Evolutionary conservation across 2,329 filamentous ascomycete genomes (phyloP).

Genomic region (Albophoma yamanashiensis): DNA sequence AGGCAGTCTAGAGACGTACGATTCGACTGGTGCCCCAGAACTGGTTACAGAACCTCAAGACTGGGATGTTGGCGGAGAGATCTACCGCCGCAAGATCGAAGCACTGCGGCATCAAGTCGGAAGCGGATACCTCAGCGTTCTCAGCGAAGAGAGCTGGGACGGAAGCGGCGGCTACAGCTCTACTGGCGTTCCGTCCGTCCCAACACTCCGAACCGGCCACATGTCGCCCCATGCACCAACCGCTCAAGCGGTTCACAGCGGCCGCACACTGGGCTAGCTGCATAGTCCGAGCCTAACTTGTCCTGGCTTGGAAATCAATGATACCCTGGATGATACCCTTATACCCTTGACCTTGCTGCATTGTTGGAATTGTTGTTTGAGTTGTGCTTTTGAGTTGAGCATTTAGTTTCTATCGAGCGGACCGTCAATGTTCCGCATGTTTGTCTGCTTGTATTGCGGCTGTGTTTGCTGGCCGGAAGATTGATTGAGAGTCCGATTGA

Average conservation of each 20-base stretch:
- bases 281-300: conserved; percentile 1
- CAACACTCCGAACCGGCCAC: conserved; percentile 19
- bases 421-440: background rate
- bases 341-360: conserved; percentile 12
- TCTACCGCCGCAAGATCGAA: conserved; percentile 83
- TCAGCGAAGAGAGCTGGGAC: conserved; percentile 68
- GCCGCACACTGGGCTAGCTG: conserved; percentile 36
- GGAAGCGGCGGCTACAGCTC: conserved; percentile 16
- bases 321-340: conserved; percentile 13
- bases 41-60: conserved; percentile 31
- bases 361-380: background rate
- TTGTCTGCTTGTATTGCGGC: conserved; percentile 6
- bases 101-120: conserved; percentile 76
- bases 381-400: background rate
- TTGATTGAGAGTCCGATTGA: conserved; percentile 8
- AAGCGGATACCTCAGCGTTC: conserved; percentile 73
- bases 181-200: conserved; percentile 12
- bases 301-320: conserved; percentile 3
- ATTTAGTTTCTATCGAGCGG: background rate
- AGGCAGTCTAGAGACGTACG: background rate
- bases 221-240: conserved; percentile 18
- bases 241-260: conserved; percentile 41
- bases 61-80: conserved; percentile 60
- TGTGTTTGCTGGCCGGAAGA: conserved; percentile 7
- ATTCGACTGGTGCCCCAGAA: background rate